A percentile compares a stretch with the other conserved stretches of the same genome.
Conservation (phyloP, 2,329 filamentous ascomycete species). For the Ambrosiella beaveri region DNA sequence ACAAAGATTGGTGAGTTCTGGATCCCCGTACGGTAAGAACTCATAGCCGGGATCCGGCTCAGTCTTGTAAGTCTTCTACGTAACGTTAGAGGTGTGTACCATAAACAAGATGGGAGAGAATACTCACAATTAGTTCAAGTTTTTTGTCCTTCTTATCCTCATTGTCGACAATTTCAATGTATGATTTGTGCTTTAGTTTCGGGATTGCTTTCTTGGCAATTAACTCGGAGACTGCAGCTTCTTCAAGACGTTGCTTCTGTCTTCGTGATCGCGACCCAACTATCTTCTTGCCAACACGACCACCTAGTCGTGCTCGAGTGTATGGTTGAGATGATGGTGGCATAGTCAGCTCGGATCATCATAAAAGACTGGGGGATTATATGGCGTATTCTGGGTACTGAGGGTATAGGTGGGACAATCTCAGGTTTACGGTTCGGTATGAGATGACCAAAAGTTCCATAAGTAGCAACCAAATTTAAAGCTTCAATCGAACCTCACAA, state of each 20-base stretch:
- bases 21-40: constrained; percentile 46
- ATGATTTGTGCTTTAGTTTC: constrained; percentile 40
- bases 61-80: constrained; percentile 33
- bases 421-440: no score
- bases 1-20: constrained; percentile 40
- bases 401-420: no score
- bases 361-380: background rate
- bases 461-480: no score
- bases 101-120: background rate
- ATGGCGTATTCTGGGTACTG: no score
- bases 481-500: no score
- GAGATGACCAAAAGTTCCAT: no score
- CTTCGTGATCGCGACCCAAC: background rate
- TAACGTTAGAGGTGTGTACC: constrained; percentile 13
- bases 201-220: constrained; percentile 24
- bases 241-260: background rate
- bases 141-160: constrained; percentile 43
- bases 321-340: background rate
- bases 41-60: constrained; percentile 42
- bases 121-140: constrained; percentile 40
- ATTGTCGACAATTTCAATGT: constrained; percentile 48
- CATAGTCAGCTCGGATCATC: background rate
- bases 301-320: background rate
- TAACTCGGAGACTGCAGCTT: constrained; percentile 13
- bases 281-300: background rate